Evolutionary conservation across 345 rosid genomes (phyloP).

Genomic region (Aethionema arabicum): DNA sequence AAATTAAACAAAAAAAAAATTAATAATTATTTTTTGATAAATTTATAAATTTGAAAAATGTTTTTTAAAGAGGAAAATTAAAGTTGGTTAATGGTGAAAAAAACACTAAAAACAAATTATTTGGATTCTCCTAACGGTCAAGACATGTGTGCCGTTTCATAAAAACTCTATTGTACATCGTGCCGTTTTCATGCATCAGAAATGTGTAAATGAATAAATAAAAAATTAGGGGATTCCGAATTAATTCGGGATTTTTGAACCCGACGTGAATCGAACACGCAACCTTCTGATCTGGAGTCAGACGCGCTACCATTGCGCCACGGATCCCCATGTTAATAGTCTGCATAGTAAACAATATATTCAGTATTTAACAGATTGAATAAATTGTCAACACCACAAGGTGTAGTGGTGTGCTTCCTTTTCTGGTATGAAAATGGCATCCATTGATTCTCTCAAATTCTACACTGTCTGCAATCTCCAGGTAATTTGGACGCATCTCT

Average conservation of each 20-base stretch:
- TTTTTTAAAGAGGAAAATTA: no score
- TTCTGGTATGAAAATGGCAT: constrained; percentile 43
- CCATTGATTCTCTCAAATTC: constrained; percentile 45
- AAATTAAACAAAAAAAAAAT: no score
- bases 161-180: not conserved
- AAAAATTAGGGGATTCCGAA: not conserved
- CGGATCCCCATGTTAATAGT: constrained; percentile 45
- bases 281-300: constrained; percentile 99
- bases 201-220: not conserved
- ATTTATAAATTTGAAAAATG: no score
- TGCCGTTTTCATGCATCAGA: not conserved
- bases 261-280: constrained; percentile 98
- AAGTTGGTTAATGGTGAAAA: constrained; percentile 22
- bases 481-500: constrained; percentile 29
- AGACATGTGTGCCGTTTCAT: constrained; percentile 12
- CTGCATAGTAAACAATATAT: rapidly evolving
- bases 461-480: constrained; percentile 37
- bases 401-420: not conserved
- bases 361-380: rapidly evolving
- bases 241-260: constrained; percentile 46
- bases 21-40: no score
- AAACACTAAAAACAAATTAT: not conserved
- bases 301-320: constrained; percentile 99
- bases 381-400: not conserved
- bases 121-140: constrained; percentile 3